Evolutionary conservation across 768 basidiomycete genomes (phyloP).

Genomic region (Rhodosporidiobolus sp.): DNA sequence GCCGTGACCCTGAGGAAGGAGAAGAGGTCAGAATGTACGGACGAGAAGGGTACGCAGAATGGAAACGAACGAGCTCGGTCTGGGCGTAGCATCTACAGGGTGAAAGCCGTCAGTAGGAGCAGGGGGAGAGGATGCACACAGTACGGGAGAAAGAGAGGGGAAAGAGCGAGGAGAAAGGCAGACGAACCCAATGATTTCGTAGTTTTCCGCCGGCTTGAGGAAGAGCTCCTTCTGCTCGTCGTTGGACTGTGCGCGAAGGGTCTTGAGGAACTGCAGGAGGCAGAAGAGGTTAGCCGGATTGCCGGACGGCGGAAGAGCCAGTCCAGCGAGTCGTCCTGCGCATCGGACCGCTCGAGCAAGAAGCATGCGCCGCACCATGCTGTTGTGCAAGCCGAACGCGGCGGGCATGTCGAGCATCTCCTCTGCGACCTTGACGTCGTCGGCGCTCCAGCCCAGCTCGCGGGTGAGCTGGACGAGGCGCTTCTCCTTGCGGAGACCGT

Average conservation of each 20-base stretch:
- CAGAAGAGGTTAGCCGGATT: not conserved
- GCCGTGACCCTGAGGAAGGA: no score
- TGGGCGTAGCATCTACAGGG: no score
- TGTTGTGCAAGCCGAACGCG: slow-evolving; percentile 40
- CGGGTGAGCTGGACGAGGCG: slow-evolving; percentile 39
- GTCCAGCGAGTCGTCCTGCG: no score
- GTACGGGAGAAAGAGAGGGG: no score
- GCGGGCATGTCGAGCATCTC: slow-evolving; percentile 39
- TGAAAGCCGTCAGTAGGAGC: no score
- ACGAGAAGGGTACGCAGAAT: no score
- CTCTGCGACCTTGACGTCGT: slow-evolving; percentile 40
- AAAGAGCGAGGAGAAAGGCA: not conserved
- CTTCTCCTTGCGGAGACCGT: slow-evolving; percentile 45
- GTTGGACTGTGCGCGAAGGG: slow-evolving; percentile 39
- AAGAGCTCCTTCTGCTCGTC: slow-evolving; percentile 46
- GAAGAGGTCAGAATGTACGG: no score
- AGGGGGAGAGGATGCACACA: no score
- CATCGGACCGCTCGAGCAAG: no score
- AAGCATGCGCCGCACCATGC: slow-evolving; percentile 28
- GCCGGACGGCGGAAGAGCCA: no score
- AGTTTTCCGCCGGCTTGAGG: slow-evolving; percentile 42
- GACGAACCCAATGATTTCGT: slow-evolving; percentile 41
- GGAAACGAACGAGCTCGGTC: no score
- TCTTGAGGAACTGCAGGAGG: slow-evolving; percentile 21
- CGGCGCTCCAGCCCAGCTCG: slow-evolving; percentile 40